Conservation (phyloP, 2,329 filamentous ascomycete genomes). For the Cladophialophora immunda region DNA sequence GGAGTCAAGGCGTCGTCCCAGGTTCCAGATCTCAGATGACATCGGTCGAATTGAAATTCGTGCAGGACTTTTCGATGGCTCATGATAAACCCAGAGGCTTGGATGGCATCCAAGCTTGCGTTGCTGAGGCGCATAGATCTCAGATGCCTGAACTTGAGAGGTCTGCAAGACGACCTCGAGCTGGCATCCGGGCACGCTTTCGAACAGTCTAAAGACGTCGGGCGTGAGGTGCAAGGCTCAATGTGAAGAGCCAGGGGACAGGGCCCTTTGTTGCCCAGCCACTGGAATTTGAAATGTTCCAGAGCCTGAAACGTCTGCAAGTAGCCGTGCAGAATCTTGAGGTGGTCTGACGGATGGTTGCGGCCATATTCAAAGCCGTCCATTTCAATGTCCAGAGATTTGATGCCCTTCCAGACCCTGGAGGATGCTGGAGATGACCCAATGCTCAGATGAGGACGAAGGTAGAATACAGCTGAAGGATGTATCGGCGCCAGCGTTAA, state of each 20-base stretch:
- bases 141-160: slow-evolving; percentile 73
- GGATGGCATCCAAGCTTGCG: slow-evolving; percentile 72
- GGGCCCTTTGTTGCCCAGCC: slow-evolving; percentile 76
- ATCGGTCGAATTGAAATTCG: slow-evolving; percentile 82
- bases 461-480: slow-evolving; percentile 76
- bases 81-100: slow-evolving; percentile 74
- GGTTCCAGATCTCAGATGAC: slow-evolving; percentile 73
- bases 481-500: slow-evolving; percentile 79
- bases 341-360: slow-evolving; percentile 71
- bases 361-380: slow-evolving; percentile 73
- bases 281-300: slow-evolving; percentile 77
- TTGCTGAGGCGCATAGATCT: slow-evolving; percentile 77
- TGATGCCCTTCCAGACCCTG: slow-evolving; percentile 80
- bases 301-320: slow-evolving; percentile 73
- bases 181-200: slow-evolving; percentile 44
- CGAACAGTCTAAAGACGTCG: slow-evolving; percentile 48
- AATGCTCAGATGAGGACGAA: slow-evolving; percentile 77
- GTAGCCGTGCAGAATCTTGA: slow-evolving; percentile 83
- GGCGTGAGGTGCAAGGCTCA: slow-evolving; percentile 72
- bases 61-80: slow-evolving; percentile 73
- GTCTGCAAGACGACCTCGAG: slow-evolving; percentile 56
- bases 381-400: slow-evolving; percentile 75
- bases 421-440: slow-evolving; percentile 76
- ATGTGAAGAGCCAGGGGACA: slow-evolving; percentile 74
- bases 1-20: slow-evolving; percentile 87